Base-by-base conservation (phyloP, 257 asterid species). In the Solanum chilense region DNA sequence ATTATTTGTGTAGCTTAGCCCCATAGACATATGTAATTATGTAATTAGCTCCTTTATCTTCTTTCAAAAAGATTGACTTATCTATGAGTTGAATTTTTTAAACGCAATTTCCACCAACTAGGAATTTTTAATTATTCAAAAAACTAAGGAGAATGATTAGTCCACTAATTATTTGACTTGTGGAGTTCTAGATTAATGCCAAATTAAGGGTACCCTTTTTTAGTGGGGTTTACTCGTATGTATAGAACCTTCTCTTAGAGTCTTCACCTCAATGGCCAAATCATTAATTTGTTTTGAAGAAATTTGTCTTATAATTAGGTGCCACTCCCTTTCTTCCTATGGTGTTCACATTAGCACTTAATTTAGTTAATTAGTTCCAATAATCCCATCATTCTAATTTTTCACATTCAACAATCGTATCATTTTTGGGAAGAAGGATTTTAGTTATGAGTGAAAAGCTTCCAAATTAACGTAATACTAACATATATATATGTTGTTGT, bases 61-160 rank as follows among this genome's bases (percentile, higher is more conserved):
- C 56, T 75, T 39, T 75, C 3, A n/a, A 76, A 76, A 76, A 14
- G 33, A 13, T 13, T 18, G 73, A 85, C 89, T 81, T 86, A 45
- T 69, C 2, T 69, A 82, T 29, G 82, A 84, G 86, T 90, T 89
- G 91, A 92, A 93, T 91, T 89, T 49, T 83, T 70, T 88, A 73
- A 87, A 88, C 89, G 66, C 70, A 18, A 44, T 84, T 93, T 89
- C 89, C 89, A 88, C 90, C 89, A 12, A 41, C 69, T 71, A 84
- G 74, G 12, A 90, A 87, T 86, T 75, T 86, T 76, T 83, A 35
- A 64, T 85, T 45, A 82, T 68, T 11, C 29, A n/a, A 41, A 27
- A 47, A 23, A 42, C 8, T 14, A 45, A 1, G 37, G 31, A 45
- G 42, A 83, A 69, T 86, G 68, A 42, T 82, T 70, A 86, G 66